Conservation (phyloP, 2,329 filamentous ascomycete genomes). For the Aureobasidium sp. region DNA sequence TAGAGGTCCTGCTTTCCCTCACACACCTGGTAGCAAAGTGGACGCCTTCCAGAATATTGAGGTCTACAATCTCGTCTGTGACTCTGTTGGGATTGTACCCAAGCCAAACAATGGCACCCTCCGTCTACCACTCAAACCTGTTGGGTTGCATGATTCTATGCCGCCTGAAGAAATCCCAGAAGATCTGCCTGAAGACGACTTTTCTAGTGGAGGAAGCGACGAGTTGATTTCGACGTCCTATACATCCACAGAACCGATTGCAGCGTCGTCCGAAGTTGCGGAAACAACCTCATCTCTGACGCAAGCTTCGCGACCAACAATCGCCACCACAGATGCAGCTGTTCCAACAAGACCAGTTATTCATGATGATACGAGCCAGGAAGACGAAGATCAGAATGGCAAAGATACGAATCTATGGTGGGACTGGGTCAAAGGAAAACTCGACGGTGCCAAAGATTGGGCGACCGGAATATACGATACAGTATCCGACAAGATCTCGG, state of each 20-base stretch:
- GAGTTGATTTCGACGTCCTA: no score
- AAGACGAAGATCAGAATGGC: conserved; percentile 19
- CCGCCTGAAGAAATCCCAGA: conserved; percentile 19
- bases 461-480: conserved; percentile 21
- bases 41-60: conserved; percentile 87
- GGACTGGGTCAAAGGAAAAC: conserved; percentile 27
- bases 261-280: not conserved
- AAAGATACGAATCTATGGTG: conserved; percentile 22
- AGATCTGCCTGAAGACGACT: conserved; percentile 16
- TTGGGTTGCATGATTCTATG: conserved; percentile 49
- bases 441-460: conserved; percentile 29
- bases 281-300: not conserved
- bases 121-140: conserved; percentile 58
- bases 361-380: conserved; percentile 14
- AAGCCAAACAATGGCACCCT: conserved; percentile 83
- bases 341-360: conserved; percentile 6
- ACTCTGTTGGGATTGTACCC: conserved; percentile 68
- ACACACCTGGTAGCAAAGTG: conserved; percentile 70
- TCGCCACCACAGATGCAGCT: not conserved
- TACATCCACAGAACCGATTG: not conserved
- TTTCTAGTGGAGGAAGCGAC: not conserved
- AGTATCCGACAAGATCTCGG: conserved; percentile 9
- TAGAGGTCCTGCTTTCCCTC: conserved; percentile 83
- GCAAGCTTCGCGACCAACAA: not conserved
- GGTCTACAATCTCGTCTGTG: conserved; percentile 91